Evolutionary conservation across 2,329 filamentous ascomycete genomes (phyloP).

Genomic region (Coleophoma eucalyptorum): DNA sequence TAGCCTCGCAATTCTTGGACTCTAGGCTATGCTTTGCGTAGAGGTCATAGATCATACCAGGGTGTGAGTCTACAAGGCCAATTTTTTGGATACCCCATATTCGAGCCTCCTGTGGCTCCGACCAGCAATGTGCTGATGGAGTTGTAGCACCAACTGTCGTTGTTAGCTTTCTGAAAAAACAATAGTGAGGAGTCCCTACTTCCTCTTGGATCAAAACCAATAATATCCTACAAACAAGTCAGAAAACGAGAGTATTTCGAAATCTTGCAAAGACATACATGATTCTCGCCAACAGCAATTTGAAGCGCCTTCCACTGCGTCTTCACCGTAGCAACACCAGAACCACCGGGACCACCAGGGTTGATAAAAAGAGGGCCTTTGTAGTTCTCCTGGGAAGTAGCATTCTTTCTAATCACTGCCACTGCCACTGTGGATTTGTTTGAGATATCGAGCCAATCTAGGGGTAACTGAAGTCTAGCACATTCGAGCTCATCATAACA

Average conservation of each 20-base stretch:
- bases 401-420: slow-evolving; percentile 15
- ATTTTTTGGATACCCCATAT: slow-evolving; percentile 41
- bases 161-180: neutral
- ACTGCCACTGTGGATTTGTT: slow-evolving; percentile 9
- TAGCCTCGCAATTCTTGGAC: slow-evolving; percentile 33
- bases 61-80: slow-evolving; percentile 38
- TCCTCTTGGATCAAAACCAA: slow-evolving; percentile 46
- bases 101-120: slow-evolving; percentile 32
- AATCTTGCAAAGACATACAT: slow-evolving; percentile 11
- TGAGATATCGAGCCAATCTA: slow-evolving; percentile 19
- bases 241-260: neutral
- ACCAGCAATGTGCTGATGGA: slow-evolving; percentile 45
- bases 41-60: slow-evolving; percentile 39
- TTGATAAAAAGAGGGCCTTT: slow-evolving; percentile 17
- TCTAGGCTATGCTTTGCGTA: slow-evolving; percentile 38
- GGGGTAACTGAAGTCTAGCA: slow-evolving; percentile 17
- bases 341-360: slow-evolving; percentile 5
- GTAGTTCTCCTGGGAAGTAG: slow-evolving; percentile 14
- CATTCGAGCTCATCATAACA: slow-evolving; percentile 20
- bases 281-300: neutral
- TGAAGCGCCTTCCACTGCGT: slow-evolving; percentile 14
- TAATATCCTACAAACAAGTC: slow-evolving; percentile 32
- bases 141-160: slow-evolving; percentile 38
- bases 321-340: neutral
- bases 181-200: slow-evolving; percentile 18